Percentiles rank a stretch among this genome's conserved stretches.
Conservation (phyloP, 2,329 filamentous ascomycete genomes). For the Penicillium sp. region DNA sequence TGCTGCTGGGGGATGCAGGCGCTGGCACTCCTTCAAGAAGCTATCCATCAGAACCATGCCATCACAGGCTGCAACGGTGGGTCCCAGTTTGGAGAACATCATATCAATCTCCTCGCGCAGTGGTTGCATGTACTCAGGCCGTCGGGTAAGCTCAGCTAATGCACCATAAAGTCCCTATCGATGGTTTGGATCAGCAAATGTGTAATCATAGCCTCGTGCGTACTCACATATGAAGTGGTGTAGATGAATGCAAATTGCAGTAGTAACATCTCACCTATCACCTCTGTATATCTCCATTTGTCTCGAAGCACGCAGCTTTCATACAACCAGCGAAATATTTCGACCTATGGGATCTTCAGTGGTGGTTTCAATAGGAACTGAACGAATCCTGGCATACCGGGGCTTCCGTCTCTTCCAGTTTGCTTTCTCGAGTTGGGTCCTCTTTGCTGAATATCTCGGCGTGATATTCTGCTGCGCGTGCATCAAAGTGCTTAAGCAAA, state of each 20-base stretch:
- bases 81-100: constrained; percentile 7
- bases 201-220: not conserved
- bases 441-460: constrained; percentile 8
- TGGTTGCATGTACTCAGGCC: constrained; percentile 18
- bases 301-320: constrained; percentile 17
- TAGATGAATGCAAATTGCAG: constrained; percentile 26
- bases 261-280: constrained; percentile 23
- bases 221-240: constrained; percentile 21
- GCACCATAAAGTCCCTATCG: constrained; percentile 21
- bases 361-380: not conserved
- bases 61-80: constrained; percentile 16
- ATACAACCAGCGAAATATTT: constrained; percentile 25
- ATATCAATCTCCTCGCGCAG: constrained; percentile 17
- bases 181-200: not conserved
- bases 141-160: constrained; percentile 17
- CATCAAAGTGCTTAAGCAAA: constrained; percentile 21
- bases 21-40: constrained; percentile 25
- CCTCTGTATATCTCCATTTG: constrained; percentile 21
- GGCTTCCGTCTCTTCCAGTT: not conserved
- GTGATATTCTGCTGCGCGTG: constrained; percentile 20
- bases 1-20: constrained; percentile 22
- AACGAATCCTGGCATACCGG: constrained; percentile 11
- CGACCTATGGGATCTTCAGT: constrained; percentile 9
- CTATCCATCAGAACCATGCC: constrained; percentile 19
- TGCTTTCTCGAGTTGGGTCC: not conserved